Evolutionary conservation across 139 green algal species (phyloP), one percentile per base, ranked within the genome.

Genomic region (Tetradesmus lagerheimii): DNA sequence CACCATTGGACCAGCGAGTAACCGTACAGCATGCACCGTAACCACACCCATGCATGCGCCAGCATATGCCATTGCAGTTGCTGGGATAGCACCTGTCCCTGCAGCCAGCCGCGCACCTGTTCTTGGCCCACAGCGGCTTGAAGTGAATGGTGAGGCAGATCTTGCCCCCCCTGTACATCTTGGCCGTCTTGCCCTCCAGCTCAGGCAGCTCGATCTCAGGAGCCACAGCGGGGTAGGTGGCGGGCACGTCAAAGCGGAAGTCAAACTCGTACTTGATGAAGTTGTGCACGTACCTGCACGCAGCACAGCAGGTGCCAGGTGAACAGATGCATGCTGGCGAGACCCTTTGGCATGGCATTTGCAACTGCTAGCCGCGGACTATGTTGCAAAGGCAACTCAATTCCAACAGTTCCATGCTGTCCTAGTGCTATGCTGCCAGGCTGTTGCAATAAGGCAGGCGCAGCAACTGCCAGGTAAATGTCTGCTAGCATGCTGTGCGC

Each of bases 81-180:
- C 39, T 86, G 41, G 15, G 79, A 43, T 38, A 16, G 3, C 50
- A 15, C 3, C n/a, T 35, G 38, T n/a, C n/a, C n/a, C 76, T 45
- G 43, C 43, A 15, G 37, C 39, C 64, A 43, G 18, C 66, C 35
- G 4, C 76, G 37, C 75, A 96, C 95, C 92, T 94, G 95, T 99
- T 98, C 87, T 97, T 98, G 8, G 95, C 94, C 97, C 97, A 99
- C 8, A 99, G 92, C 35, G 98, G 98, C 91, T 99, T 99, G 95
- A 99, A 99, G 92, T 99, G 98, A 12, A 99, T 97, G 34, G 98
- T 99, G 3, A 99, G 92, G 93, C 98, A 99, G 86, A 99, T 99
- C 81, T 99, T 98, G 18, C 98, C 98, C 35, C 98, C 98, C 9
- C 97, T 90, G 93, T 99, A 99, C 98, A 99, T 99, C 94, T 99